phyloP scores from a whole-genome alignment of 805 yeast genomes.

The Candida ulmi region DNA sequence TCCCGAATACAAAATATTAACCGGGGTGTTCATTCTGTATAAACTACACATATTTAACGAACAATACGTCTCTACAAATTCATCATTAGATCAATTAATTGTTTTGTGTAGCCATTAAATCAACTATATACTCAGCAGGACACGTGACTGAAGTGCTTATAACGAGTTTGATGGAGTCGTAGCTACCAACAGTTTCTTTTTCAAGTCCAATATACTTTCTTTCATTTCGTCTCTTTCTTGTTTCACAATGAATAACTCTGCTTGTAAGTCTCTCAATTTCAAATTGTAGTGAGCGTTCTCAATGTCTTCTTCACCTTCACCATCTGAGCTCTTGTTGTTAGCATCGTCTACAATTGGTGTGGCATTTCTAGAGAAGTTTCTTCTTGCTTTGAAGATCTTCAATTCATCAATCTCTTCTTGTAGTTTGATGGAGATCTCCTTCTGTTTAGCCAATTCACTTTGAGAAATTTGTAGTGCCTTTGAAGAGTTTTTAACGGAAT shows the following conservation, averaged over 20 bases:
- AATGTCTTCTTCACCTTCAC: conserved; percentile 27
- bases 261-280: conserved; percentile 76
- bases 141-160: neutral
- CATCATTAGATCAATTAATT: no score
- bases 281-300: conserved; percentile 58
- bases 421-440: conserved; percentile 48
- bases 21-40: no score
- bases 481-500: conserved; percentile 67
- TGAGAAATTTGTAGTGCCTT: conserved; percentile 72
- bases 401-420: conserved; percentile 66
- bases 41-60: no score
- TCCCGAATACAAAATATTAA: no score
- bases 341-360: conserved; percentile 20
- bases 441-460: conserved; percentile 59
- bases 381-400: conserved; percentile 43
- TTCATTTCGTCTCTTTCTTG: conserved; percentile 81
- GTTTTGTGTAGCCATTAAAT: no score
- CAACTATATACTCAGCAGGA: no score
- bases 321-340: conserved; percentile 22
- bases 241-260: conserved; percentile 71
- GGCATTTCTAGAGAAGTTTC: conserved; percentile 25
- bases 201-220: conserved; percentile 50
- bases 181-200: conserved; percentile 43
- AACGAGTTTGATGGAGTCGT: conserved; percentile 11
- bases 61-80: no score